These are phyloP conservation scores for Ascosphaera acerosa DNA, from an alignment of 2,329 filamentous ascomycete genomes.

Conservation along the genomic window DNA sequence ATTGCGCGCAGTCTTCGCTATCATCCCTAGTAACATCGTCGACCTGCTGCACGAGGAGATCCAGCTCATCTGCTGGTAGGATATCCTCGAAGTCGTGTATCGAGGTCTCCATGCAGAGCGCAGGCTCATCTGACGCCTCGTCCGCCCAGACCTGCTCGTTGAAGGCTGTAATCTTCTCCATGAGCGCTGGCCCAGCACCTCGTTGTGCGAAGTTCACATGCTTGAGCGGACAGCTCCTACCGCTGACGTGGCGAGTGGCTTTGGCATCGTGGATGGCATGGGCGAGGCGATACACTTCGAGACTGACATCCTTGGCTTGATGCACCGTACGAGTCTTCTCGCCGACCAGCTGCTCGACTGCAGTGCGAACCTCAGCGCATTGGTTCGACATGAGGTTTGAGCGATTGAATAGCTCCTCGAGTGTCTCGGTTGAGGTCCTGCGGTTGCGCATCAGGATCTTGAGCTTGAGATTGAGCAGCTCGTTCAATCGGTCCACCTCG, in stretches of 20 bases:
- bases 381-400: not conserved
- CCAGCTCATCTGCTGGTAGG: too few species aligned
- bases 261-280: not conserved
- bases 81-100: too few species aligned
- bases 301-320: not conserved
- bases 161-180: not conserved
- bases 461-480: not conserved
- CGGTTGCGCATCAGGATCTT: not conserved
- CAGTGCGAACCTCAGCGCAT: not conserved
- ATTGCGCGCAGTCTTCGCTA: too few species aligned
- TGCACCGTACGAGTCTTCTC: not conserved
- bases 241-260: not conserved
- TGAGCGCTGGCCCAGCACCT: not conserved
- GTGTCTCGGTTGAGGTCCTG: not conserved
- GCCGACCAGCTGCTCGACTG: not conserved
- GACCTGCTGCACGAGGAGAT: too few species aligned
- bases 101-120: too few species aligned
- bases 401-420: not conserved
- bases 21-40: too few species aligned
- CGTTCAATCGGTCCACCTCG: not conserved
- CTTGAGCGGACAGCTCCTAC: not conserved
- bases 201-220: not conserved
- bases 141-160: too few species aligned
- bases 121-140: too few species aligned
- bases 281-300: not conserved